phyloP scores from a whole-genome alignment of 2,329 filamentous ascomycete species.

The Didymella exigua region DNA sequence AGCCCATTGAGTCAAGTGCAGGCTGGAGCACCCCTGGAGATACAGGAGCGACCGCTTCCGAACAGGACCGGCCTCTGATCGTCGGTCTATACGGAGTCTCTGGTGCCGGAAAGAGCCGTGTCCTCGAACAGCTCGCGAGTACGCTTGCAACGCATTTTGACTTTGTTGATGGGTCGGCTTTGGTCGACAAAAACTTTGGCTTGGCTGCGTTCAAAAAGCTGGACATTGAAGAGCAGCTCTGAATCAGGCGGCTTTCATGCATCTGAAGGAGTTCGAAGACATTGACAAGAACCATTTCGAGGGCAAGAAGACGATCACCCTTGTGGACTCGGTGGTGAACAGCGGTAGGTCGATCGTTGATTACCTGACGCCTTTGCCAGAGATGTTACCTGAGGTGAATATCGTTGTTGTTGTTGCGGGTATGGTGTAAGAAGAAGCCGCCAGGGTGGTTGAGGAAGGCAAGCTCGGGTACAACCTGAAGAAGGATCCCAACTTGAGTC shows the following conservation, averaged over 20 bases:
- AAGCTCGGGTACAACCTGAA: conserved; percentile 22
- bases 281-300: conserved; percentile 52
- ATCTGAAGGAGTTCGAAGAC: conserved; percentile 52
- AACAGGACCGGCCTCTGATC: no score
- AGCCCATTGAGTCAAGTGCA: no score
- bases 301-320: conserved; percentile 51
- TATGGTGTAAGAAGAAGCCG: conserved; percentile 55
- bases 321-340: conserved; percentile 69
- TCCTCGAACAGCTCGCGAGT: no score
- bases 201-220: no score
- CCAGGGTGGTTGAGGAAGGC: conserved; percentile 24
- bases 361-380: conserved; percentile 57
- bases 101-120: no score
- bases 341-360: conserved; percentile 57
- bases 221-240: conserved; percentile 45
- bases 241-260: conserved; percentile 58
- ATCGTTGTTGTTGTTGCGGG: conserved; percentile 63
- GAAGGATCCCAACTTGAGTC: conserved; percentile 32
- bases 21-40: no score
- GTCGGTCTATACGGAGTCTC: no score
- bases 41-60: no score
- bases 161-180: no score
- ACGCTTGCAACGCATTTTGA: no score
- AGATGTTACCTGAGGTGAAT: conserved; percentile 44
- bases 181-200: no score